Base-by-base conservation (phyloP, 768 basidiomycete genomes). In the Sarcodon sp. region DNA sequence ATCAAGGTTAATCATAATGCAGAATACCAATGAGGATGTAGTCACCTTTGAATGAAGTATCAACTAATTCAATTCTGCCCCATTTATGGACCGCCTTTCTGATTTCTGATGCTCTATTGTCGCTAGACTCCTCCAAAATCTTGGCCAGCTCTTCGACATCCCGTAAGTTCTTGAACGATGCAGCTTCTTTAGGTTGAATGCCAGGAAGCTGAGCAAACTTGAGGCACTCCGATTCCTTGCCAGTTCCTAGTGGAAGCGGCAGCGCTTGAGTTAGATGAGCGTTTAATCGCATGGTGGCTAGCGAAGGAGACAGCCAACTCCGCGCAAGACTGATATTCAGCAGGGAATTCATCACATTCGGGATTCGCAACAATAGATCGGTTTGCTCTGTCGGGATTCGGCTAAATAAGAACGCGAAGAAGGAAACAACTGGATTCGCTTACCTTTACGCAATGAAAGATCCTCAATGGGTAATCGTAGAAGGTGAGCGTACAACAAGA, bases 211-310 rank as follows among this genome's bases (percentile, higher is more conserved):
- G 91, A 0, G 83, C 76, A 43, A 89, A 75, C 15, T 58, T 65
- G 9, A 68, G 58, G 37, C 75, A 61, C 15, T 75, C 73, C 11
- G 39, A 41, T 13, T 41, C 39, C 27, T 41, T 41, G 39, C 15
- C 39, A 15, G 39, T 13, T 27, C 27, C 27, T 4, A 13, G 39
- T 6, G 39, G 39, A 2, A 84, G 84, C 3, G 77, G 66, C 15
- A 92, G 66, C 0, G 89, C 96, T 65, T 99, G 96, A 0, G 79
- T 73, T 33, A 99, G 69, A 62, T 80, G 79, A 4, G 87, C 77
- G 54, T 93, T 84, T 27, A 99, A 66, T 35, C 82, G 83, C 77
- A 96, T 86, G 55, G 82, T 70, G 32, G 76, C 68, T 35, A 93
- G 67, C 0, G 88, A 81, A 1, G 90, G 83, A 4, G 74, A 58